Conservation (phyloP, 441 rosid species). For the Aleurites moluccanus region DNA sequence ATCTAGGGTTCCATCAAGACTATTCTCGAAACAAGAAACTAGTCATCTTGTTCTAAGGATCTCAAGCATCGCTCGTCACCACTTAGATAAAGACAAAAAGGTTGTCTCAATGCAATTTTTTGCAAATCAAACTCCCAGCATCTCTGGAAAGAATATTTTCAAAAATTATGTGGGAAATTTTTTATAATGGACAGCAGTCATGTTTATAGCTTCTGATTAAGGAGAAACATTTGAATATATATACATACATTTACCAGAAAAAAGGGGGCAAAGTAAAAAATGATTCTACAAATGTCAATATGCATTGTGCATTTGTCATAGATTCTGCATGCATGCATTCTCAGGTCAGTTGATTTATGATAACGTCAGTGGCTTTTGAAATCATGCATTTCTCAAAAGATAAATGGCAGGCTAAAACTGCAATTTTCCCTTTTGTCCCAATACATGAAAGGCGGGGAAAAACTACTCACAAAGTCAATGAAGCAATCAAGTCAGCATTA, state of each 20-base stretch:
- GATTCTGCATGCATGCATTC: background rate
- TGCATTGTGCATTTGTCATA: background rate
- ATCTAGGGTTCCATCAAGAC: background rate
- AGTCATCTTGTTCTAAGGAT: background rate
- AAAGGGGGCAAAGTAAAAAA: background rate
- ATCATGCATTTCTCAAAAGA: too few species aligned
- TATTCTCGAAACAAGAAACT: background rate
- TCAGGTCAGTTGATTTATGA: too few species aligned
- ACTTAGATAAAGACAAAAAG: background rate
- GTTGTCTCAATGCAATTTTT: background rate
- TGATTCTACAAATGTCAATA: background rate
- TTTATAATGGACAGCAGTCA: background rate
- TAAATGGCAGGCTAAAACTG: background rate
- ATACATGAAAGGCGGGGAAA: background rate
- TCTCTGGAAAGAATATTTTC: background rate
- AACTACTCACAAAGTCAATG: constrained; percentile 67
- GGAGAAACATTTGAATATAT: background rate
- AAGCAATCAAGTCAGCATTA: constrained; percentile 65
- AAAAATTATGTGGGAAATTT: background rate
- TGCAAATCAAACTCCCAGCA: background rate
- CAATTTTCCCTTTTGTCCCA: background rate
- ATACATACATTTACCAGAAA: background rate
- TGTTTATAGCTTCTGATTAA: background rate
- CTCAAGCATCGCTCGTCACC: background rate
- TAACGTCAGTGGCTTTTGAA: too few species aligned